Percentiles rank a stretch among this genome's conserved stretches.
phyloP scores from a whole-genome alignment of 495 filamentous ascomycete genomes.

The Lepraria neglecta region DNA sequence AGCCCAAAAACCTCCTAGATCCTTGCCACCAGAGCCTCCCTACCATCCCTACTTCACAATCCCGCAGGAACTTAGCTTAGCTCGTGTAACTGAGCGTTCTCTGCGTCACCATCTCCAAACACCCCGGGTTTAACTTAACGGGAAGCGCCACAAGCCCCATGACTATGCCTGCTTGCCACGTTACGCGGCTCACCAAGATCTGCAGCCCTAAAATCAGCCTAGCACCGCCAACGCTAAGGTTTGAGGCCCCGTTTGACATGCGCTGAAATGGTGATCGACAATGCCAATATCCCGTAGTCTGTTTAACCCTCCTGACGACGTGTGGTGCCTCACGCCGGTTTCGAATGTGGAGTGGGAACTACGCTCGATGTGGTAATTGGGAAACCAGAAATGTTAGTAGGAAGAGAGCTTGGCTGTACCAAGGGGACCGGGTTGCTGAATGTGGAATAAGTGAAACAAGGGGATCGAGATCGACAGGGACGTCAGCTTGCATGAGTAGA shows the following conservation, averaged over 20 bases:
- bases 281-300: too few relatives aligned
- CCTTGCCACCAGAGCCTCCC: background rate
- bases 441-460: too few relatives aligned
- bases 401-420: too few relatives aligned
- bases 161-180: slow-evolving; percentile 5
- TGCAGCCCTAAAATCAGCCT: background rate
- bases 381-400: too few relatives aligned
- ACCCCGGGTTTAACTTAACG: background rate
- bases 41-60: background rate
- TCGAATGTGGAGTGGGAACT: too few relatives aligned
- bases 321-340: too few relatives aligned
- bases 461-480: too few relatives aligned
- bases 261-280: too few relatives aligned
- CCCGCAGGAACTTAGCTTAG: background rate
- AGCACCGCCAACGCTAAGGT: background rate
- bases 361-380: too few relatives aligned
- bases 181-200: background rate
- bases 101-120: background rate
- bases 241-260: background rate
- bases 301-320: too few relatives aligned
- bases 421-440: too few relatives aligned
- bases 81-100: background rate
- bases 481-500: too few relatives aligned
- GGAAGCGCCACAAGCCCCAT: background rate
- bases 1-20: background rate